Conservation (phyloP, 495 filamentous ascomycete genomes). For the Aspergillus affinis region DNA sequence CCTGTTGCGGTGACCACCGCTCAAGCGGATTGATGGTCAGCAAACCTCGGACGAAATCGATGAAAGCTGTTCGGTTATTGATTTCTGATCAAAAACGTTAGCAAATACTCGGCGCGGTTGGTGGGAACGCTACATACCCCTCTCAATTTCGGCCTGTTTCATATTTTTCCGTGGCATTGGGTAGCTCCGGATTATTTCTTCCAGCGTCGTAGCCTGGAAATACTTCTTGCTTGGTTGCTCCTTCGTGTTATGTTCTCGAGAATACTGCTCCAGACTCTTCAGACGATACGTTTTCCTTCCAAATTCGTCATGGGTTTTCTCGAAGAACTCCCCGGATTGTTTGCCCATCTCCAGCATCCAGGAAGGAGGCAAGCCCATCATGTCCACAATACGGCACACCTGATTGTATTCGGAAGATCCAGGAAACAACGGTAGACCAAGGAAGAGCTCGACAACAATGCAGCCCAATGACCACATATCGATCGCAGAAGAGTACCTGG, state of each 20-base stretch:
- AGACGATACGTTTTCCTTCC: constrained; percentile 86
- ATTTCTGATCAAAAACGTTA: constrained; percentile 67
- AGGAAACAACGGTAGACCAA: constrained; percentile 92
- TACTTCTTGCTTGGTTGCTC: constrained; percentile 99
- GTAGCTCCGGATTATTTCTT: constrained; percentile 96
- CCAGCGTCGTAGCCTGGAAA: constrained; percentile 88
- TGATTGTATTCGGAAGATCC: constrained; percentile 99
- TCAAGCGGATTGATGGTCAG: constrained; percentile 95
- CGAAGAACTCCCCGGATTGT: constrained; percentile 95
- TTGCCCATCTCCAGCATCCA: constrained; percentile 99
- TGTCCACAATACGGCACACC: constrained; percentile 94
- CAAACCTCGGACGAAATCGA: constrained; percentile 96
- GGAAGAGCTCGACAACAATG: constrained; percentile 97
- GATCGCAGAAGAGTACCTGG: constrained; percentile 93
- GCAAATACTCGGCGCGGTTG: constrained; percentile 3
- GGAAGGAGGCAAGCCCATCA: constrained; percentile 92
- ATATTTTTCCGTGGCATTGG: constrained; percentile 99
- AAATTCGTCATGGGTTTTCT: constrained; percentile 90
- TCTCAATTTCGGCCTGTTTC: constrained; percentile 94
- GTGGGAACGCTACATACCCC: constrained; percentile 63
- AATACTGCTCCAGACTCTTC: constrained; percentile 97
- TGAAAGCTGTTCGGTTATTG: constrained; percentile 97
- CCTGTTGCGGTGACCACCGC: constrained; percentile 96
- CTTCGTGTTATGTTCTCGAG: constrained; percentile 89
- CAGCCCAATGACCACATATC: constrained; percentile 99